Percentiles rank a stretch among this genome's conserved stretches.
These are phyloP conservation scores for Wakefieldia striispora DNA, from an alignment of 768 basidiomycete genomes.

Conservation along the genomic window DNA sequence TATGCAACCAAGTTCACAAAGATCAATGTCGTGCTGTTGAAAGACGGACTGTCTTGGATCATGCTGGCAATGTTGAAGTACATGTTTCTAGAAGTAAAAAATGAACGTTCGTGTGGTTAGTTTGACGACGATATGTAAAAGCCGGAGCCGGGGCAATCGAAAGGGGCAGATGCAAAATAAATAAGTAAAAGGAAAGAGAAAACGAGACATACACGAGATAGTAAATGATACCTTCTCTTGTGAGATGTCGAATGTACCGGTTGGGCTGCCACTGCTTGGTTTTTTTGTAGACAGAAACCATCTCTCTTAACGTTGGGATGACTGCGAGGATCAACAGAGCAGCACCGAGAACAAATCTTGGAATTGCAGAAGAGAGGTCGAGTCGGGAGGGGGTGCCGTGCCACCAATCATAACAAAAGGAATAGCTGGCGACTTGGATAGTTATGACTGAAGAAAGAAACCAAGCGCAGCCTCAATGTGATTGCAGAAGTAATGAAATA, in stretches of 20 bases:
- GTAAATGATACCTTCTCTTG: neutral
- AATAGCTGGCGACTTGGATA: neutral
- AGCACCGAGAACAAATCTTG: no score
- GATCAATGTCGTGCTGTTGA: neutral
- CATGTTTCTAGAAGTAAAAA: neutral
- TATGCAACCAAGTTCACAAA: neutral
- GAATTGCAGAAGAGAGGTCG: no score
- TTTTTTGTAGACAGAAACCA: no score
- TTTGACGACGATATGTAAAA: no score
- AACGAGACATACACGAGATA: neutral
- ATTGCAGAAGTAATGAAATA: neutral
- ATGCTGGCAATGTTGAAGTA: no score
- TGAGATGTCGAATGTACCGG: no score
- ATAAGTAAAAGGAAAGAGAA: neutral
- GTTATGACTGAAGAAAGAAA: neutral
- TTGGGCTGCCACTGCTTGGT: no score
- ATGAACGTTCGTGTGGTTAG: neutral
- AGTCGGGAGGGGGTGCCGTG: neutral
- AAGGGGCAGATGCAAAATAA: no score
- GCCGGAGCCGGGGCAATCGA: no score
- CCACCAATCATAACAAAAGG: neutral
- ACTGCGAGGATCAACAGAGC: no score
- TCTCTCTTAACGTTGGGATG: no score
- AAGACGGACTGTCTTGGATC: neutral
- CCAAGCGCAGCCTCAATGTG: neutral